A percentile compares a stretch with the other conserved stretches of the same genome.
These are phyloP conservation scores for Linnemannia hyalina DNA, from an alignment of 192 early-diverging fungal species.

Conservation along the genomic window DNA sequence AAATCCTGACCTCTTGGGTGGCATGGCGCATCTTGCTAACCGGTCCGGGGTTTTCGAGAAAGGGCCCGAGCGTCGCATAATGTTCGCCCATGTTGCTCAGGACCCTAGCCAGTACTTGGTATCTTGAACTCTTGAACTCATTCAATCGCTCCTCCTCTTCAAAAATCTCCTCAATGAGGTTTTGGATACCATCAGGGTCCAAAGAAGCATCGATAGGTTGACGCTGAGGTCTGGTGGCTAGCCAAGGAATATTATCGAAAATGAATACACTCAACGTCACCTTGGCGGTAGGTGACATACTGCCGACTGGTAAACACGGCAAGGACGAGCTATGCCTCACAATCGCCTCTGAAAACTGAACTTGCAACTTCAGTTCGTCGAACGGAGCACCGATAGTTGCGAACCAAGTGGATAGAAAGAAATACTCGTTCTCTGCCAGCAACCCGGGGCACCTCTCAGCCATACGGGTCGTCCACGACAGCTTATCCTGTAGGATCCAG, in stretches of 20 bases:
- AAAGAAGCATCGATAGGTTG: neutral
- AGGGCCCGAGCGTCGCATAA: neutral
- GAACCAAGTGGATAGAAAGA: slow-evolving; percentile 38
- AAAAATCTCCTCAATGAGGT: neutral
- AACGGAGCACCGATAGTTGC: slow-evolving; percentile 22
- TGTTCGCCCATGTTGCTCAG: slow-evolving; percentile 47
- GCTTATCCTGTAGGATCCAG: slow-evolving; percentile 20
- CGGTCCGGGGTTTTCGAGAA: neutral
- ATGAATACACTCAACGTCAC: neutral
- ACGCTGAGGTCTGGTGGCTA: neutral
- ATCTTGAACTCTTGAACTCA: slow-evolving; percentile 31
- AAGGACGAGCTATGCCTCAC: neutral
- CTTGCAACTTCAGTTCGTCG: slow-evolving; percentile 38
- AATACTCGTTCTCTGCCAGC: slow-evolving; percentile 24
- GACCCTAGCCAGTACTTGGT: slow-evolving; percentile 21
- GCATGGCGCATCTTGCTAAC: neutral
- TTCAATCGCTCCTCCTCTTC: slow-evolving; percentile 4
- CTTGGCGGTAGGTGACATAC: neutral
- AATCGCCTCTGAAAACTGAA: slow-evolving; percentile 17
- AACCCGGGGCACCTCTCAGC: slow-evolving; percentile 5
- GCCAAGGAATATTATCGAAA: neutral
- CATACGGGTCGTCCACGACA: slow-evolving; percentile 31
- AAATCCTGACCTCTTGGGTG: neutral
- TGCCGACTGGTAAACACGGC: neutral
- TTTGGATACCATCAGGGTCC: neutral